Evolutionary conservation across 768 basidiomycete genomes (phyloP).

Genomic region (Dictyophora rubrovolvata): DNA sequence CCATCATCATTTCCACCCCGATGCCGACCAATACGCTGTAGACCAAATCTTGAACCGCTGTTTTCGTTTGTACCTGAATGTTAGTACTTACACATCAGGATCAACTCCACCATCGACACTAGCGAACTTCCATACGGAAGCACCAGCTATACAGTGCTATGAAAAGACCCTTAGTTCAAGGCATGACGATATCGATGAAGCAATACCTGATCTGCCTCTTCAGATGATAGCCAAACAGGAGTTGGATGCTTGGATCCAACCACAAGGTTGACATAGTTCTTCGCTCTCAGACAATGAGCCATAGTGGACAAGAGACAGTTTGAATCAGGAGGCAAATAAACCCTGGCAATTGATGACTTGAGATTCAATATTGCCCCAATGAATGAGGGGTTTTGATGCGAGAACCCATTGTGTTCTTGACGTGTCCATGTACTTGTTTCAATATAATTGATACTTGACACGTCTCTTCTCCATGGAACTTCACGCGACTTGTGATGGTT

Average conservation of each 20-base stretch:
- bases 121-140: slow-evolving; percentile 78
- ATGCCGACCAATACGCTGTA: slow-evolving; percentile 73
- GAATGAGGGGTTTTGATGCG: slow-evolving; percentile 79
- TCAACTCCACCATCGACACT: slow-evolving; percentile 61
- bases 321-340: slow-evolving; percentile 85
- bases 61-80: not conserved
- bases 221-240: slow-evolving; percentile 65
- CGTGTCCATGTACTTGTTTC: slow-evolving; percentile 83
- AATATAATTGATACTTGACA: slow-evolving; percentile 73
- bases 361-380: slow-evolving; percentile 79
- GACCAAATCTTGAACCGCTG: not conserved
- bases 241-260: slow-evolving; percentile 82
- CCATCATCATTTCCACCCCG: slow-evolving; percentile 82
- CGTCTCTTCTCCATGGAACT: slow-evolving; percentile 60
- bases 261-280: slow-evolving; percentile 82
- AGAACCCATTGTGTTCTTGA: slow-evolving; percentile 85
- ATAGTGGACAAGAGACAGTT: slow-evolving; percentile 80
- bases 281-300: slow-evolving; percentile 72
- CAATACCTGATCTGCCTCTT: slow-evolving; percentile 58
- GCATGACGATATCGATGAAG: not conserved
- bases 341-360: slow-evolving; percentile 59
- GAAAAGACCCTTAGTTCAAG: not conserved
- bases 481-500: slow-evolving; percentile 32
- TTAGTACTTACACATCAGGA: slow-evolving; percentile 52
- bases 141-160: slow-evolving; percentile 79